Conservation (phyloP, 1,139 yeast species). For the Taphrina wiesneri region DNA sequence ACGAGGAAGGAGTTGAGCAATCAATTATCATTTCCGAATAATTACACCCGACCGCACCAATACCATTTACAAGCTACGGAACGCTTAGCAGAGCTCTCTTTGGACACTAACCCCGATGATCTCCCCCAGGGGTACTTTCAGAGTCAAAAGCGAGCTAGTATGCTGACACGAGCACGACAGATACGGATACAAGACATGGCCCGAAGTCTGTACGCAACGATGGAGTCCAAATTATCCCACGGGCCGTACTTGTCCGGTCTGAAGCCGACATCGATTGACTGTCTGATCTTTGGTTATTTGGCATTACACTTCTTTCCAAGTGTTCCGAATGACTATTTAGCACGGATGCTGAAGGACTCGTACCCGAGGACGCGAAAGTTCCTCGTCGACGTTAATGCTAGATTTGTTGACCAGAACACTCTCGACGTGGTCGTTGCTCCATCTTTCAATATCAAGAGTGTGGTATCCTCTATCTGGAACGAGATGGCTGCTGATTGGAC, state of each 20-base stretch:
- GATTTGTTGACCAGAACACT: background rate
- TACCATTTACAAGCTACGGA: background rate
- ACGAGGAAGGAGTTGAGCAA: background rate
- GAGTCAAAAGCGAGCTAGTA: background rate
- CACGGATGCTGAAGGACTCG: slow-evolving; percentile 9
- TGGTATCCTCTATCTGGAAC: background rate
- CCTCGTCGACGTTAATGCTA: slow-evolving; percentile 16
- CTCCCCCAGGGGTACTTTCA: background rate
- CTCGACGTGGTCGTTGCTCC: background rate
- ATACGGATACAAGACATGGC: slow-evolving; percentile 10
- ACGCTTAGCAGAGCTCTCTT: background rate
- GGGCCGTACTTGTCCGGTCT: slow-evolving; percentile 29
- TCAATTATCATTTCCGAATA: slow-evolving; percentile 11
- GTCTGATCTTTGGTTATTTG: slow-evolving; percentile 32
- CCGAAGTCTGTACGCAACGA: background rate
- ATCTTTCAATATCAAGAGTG: background rate
- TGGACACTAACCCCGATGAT: background rate
- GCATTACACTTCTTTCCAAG: slow-evolving; percentile 36
- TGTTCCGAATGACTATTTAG: slow-evolving; percentile 40
- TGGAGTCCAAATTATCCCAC: slow-evolving; percentile 13
- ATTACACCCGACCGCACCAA: background rate
- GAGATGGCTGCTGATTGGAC: background rate
- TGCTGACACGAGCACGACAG: background rate
- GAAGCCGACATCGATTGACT: slow-evolving; percentile 32
- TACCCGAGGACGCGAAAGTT: slow-evolving; percentile 20